Conservation (phyloP, 495 filamentous ascomycete genomes). For the Xylaria longipes region DNA sequence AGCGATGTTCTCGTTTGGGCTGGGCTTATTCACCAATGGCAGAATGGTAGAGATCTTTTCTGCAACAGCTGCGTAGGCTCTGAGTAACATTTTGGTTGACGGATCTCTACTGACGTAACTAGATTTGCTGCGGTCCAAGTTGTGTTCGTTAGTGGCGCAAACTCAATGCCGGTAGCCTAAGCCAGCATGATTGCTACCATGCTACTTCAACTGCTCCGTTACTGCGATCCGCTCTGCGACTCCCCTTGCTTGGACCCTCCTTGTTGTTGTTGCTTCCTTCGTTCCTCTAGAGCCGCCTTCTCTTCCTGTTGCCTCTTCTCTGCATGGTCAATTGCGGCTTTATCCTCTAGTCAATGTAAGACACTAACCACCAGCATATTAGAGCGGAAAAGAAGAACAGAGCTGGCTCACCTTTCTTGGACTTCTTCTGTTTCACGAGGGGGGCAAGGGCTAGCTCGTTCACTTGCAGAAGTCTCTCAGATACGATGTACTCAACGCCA, state of each 20-base stretch:
- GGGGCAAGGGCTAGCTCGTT: too few relatives aligned
- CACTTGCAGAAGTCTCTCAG: too few relatives aligned
- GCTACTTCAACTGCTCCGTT: not conserved
- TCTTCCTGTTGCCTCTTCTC: too few relatives aligned
- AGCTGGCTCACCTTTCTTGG: too few relatives aligned
- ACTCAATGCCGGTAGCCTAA: not conserved
- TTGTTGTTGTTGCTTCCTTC: not conserved
- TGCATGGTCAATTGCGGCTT: too few relatives aligned
- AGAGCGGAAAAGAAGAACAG: too few relatives aligned
- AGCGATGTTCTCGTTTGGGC: not conserved
- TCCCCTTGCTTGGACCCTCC: not conserved
- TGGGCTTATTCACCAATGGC: not conserved
- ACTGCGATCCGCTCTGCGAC: too few relatives aligned
- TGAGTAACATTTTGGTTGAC: not conserved
- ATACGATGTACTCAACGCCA: too few relatives aligned
- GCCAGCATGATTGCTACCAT: not conserved
- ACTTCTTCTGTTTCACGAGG: too few relatives aligned
- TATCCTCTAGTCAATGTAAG: too few relatives aligned
- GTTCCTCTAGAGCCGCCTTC: not conserved
- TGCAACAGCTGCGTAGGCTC: not conserved
- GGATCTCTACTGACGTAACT: not conserved
- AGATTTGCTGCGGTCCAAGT: conserved; percentile 4
- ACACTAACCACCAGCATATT: too few relatives aligned
- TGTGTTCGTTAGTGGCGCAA: conserved; percentile 2
- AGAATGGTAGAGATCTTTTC: conserved; percentile 3